Percentiles rank a stretch among this genome's conserved stretches.
These are phyloP conservation scores for Blumeria graminis DNA, from an alignment of 2,329 filamentous ascomycete genomes.

Conservation along the genomic window DNA sequence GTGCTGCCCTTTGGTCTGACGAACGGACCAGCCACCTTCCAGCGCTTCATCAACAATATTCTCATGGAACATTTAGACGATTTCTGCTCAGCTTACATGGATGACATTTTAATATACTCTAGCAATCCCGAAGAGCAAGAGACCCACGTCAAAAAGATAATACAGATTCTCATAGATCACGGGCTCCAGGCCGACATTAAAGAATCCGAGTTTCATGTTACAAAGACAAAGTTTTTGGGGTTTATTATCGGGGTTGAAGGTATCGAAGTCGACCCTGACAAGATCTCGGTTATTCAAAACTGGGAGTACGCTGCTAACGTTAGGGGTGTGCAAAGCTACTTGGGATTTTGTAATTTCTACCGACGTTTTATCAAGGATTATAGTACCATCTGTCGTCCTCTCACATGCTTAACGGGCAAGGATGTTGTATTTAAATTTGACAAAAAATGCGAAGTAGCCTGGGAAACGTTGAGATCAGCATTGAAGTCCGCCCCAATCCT, in stretches of 20 bases:
- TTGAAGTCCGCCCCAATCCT: not conserved
- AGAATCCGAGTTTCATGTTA: not conserved
- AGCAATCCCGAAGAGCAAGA: not conserved
- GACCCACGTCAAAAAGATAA: not conserved
- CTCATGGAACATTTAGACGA: not conserved
- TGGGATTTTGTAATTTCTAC: not conserved
- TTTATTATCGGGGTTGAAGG: not conserved
- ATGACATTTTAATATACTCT: slow-evolving; percentile 4
- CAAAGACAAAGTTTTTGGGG: not conserved
- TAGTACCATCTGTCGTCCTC: not conserved
- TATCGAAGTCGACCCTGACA: not conserved
- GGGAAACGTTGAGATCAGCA: not conserved
- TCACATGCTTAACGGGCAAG: not conserved
- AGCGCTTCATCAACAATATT: slow-evolving; percentile 3
- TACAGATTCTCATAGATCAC: not conserved
- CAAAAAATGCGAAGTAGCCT: not conserved
- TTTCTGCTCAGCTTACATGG: slow-evolving; percentile 1
- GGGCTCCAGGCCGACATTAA: too few species aligned
- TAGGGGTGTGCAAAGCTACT: not conserved
- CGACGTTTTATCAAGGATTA: not conserved
- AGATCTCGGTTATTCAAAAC: not conserved
- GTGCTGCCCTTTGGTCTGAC: not conserved
- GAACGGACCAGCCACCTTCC: not conserved
- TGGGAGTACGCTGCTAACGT: not conserved
- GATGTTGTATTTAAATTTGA: not conserved